phyloP scores from a whole-genome alignment of 768 basidiomycete species.

The Lentinula aciculospora region DNA sequence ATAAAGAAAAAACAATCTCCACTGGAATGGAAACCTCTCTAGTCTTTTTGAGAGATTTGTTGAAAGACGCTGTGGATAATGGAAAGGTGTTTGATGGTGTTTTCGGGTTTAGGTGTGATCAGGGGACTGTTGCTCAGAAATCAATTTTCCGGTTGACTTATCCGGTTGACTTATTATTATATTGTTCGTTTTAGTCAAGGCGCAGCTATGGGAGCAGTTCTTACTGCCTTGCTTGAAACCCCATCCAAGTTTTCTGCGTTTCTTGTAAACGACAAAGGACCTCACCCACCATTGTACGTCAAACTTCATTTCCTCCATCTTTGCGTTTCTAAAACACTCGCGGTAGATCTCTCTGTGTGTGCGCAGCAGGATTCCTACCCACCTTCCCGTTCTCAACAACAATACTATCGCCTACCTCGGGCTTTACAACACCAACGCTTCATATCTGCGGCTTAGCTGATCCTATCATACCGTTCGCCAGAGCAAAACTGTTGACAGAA shows the following conservation, averaged over 20 bases:
- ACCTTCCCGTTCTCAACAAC: constrained; percentile 39
- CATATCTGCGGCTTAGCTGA: constrained; percentile 75
- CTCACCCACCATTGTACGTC: constrained; percentile 72
- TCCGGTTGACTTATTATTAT: too few relatives aligned
- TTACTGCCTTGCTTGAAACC: constrained; percentile 61
- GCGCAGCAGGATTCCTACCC: constrained; percentile 66
- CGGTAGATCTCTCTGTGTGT: constrained; percentile 61
- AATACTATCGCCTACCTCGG: constrained; percentile 36
- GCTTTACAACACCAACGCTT: constrained; percentile 65
- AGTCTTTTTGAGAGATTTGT: constrained; percentile 43
- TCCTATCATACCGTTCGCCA: constrained; percentile 65
- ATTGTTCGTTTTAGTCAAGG: constrained; percentile 56
- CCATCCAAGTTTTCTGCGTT: constrained; percentile 52
- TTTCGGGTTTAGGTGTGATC: constrained; percentile 67
- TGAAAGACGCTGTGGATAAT: constrained; percentile 64
- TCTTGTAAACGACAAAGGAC: constrained; percentile 54
- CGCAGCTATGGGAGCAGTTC: constrained; percentile 65
- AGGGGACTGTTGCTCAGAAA: too few relatives aligned
- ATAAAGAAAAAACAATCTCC: constrained; percentile 46
- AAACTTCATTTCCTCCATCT: not conserved
- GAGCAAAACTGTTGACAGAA: constrained; percentile 51
- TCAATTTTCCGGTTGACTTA: too few relatives aligned
- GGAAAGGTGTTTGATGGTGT: constrained; percentile 40
- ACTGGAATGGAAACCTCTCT: constrained; percentile 57
- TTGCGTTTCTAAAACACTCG: not conserved